Percentiles rank a stretch among this genome's conserved stretches.
Evolutionary conservation across 2,329 filamentous ascomycete species (phyloP).

Genomic region (Cadophora luteo-olivacea): DNA sequence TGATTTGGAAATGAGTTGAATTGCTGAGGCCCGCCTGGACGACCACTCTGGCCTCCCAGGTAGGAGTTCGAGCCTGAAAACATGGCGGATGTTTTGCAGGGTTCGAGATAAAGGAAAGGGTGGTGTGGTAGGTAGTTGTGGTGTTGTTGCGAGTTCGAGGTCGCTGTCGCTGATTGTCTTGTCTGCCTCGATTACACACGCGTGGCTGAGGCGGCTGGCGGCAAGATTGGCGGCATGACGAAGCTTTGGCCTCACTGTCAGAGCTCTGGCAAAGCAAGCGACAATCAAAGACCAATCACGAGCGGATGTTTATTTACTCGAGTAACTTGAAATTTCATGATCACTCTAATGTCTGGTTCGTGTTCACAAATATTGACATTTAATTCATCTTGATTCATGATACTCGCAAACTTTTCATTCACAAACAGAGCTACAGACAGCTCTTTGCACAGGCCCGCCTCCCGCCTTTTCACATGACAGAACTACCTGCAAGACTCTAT

Average conservation of each 20-base stretch:
- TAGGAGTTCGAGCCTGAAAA: constrained; percentile 90
- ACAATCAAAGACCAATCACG: not conserved
- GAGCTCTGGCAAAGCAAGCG: not conserved
- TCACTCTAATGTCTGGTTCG: not conserved
- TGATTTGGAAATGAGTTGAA: constrained; percentile 54
- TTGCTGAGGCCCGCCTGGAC: constrained; percentile 71
- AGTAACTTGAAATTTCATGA: not conserved
- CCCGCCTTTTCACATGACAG: not conserved
- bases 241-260: constrained; percentile 9
- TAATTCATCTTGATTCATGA: not conserved
- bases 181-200: constrained; percentile 17
- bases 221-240: constrained; percentile 15
- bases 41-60: constrained; percentile 78
- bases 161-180: not conserved
- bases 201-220: constrained; percentile 21
- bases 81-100: constrained; percentile 61
- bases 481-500: not conserved
- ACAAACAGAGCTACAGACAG: not conserved
- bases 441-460: not conserved
- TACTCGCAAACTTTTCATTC: not conserved
- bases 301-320: not conserved
- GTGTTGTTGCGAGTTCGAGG: constrained; percentile 15
- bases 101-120: constrained; percentile 16
- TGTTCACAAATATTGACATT: not conserved
- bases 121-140: constrained; percentile 6